Evolutionary conservation across 1,284 basidiomycete genomes (phyloP).

Genomic region (Cutaneotrichosporon cyanovorans): DNA sequence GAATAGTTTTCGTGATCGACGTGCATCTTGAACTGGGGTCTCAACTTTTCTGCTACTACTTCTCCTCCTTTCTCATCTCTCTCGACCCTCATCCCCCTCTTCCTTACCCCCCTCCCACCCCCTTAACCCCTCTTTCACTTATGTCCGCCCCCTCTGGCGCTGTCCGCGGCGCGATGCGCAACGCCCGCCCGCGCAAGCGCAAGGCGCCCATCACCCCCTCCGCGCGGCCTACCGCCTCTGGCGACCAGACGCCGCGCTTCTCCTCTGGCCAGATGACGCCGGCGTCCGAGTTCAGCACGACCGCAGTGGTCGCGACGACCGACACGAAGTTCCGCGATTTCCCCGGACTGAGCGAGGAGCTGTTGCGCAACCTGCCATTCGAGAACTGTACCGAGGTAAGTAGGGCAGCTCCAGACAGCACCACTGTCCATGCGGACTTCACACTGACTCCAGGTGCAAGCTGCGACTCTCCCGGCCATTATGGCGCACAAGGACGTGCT

Average conservation of each 20-base stretch:
- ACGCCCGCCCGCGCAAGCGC: no score
- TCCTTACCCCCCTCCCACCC: no score
- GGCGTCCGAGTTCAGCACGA: conserved; percentile 7
- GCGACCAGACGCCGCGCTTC: conserved; percentile 1
- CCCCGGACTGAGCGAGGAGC: conserved; percentile 14
- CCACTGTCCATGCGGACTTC: background rate
- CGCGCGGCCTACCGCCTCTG: no score
- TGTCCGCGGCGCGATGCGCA: no score
- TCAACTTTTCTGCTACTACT: no score
- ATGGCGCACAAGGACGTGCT: conserved; percentile 47
- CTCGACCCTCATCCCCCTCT: no score
- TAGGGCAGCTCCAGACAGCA: background rate
- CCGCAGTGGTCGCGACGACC: conserved; percentile 10
- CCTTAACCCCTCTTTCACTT: no score
- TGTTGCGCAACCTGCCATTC: conserved; percentile 37
- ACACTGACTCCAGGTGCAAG: conserved; percentile 39
- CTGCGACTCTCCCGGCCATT: conserved; percentile 47
- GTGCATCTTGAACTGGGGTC: no score
- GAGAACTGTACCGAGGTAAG: conserved; percentile 45
- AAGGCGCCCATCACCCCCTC: no score
- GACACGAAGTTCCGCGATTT: conserved; percentile 22
- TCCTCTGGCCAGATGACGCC: conserved; percentile 9
- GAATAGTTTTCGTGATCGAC: no score
- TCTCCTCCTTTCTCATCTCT: no score
- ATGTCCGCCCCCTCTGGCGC: no score